Evolutionary conservation across 495 filamentous ascomycete species (phyloP), one percentile per base, ranked within the genome.

Genomic region (Melanomma pulvis-pyrius): DNA sequence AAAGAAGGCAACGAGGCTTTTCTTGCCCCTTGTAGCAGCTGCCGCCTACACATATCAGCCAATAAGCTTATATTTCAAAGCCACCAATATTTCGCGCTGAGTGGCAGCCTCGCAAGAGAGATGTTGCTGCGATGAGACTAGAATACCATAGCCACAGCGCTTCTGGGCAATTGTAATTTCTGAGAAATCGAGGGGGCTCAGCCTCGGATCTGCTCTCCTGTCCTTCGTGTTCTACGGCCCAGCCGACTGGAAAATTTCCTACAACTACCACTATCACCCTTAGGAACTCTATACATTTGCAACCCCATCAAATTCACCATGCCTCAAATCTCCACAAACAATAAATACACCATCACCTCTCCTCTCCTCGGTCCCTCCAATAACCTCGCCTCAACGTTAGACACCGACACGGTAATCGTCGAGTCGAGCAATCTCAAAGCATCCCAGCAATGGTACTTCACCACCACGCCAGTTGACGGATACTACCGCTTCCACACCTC

Each of bases 391-490:
- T 63, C 61, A n/a, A 53, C 49, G 19, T 19, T 26, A 2, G 21
- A 34, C 21, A 55, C 44, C 30, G 51, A 63, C 50, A 28, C 51
- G 2, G n/a, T 63, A 15, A 48, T 63, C 6, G 46, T 60, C 24
- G 57, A 28, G 12, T 9, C n/a, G 21, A 46, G 29, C 30, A 22
- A 17, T 25, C 11, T 15, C 50, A 32, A 34, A 34, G 22, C 51
- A 19, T 30, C 22, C 1, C 61, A 63, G 21, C 61, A 32, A 54
- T 63, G 61, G 61, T 63, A 55, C 51, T 54, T 63, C 22, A 63
- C 50, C 17, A 25, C 24, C 17, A 51, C 49, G 5, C 17, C n/a
- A 8, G 26, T 13, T 21, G 22, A 11, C 5, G 21, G 15, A 9
- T 28, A 48, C 24, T 63, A 46, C 41, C 61, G 61, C 1, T 44